Evolutionary conservation across 2,329 filamentous ascomycete species (phyloP), one percentile per base, ranked within the genome.

Genomic region (Diaporthe batatas): DNA sequence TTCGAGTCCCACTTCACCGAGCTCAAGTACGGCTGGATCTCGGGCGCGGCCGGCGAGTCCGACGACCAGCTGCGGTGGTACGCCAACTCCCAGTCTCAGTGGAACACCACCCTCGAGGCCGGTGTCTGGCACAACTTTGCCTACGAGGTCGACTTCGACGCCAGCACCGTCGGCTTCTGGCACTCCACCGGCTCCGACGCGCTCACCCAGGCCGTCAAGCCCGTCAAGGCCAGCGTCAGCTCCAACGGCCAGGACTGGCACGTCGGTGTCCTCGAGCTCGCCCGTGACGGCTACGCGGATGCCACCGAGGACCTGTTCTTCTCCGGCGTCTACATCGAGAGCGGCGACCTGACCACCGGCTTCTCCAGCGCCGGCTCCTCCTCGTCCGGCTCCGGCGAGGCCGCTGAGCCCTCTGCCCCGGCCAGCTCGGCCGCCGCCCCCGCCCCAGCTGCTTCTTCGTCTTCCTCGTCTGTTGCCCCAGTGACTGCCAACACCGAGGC

Each of bases 91-190:
- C 75, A 86, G 85, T 51, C 47, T 62, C 84, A 92, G 76, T 93
- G 91, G 90, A 87, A 86, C 76, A 83, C 85, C 1, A 83, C 86
- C 70, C 89, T 91, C 78, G 84, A 84, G 64, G 84, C 91, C 1
- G 89, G 86, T 49, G 87, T 89, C 5, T 93, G 91, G 91, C 91
- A 93, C 80, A 93, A 93, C 79, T 85, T 92, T 77, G 91, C 90
- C 58, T 93, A 93, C 77, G 91, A 90, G 78, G 92, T 93, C 74
- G 88, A 93, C 82, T 93, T 93, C 77, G 83, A 82, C 16, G 86
- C 84, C 49, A 82, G 85, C 75, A 89, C 86, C 6, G 90, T 93
- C 36, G 87, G 86, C 18, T 89, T 93, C 81, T 93, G 90, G 87
- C 90, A 92, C 81, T 92, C 90, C 0, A 91, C 88, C 5, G 91